Evolutionary conservation across 306 rosid species (phyloP).

Genomic region (Lathyrus oleraceus): DNA sequence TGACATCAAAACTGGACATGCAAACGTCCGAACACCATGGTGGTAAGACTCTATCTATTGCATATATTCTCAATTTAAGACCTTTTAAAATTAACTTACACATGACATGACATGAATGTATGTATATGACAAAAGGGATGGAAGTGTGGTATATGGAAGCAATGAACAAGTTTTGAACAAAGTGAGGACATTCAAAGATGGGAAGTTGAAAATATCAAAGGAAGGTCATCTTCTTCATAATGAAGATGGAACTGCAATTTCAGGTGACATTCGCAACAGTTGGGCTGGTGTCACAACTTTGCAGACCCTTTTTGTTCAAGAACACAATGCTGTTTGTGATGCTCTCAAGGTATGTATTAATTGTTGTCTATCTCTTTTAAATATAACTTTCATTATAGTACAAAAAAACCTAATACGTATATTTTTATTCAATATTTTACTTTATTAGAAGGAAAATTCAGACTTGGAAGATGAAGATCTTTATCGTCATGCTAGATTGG

Average conservation of each 20-base stretch:
- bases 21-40: slow-evolving; percentile 61
- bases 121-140: slow-evolving; percentile 47
- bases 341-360: slow-evolving; percentile 63
- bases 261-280: slow-evolving; percentile 61
- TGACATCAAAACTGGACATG: slow-evolving; percentile 42
- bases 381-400: too few relatives aligned
- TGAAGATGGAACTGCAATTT: slow-evolving; percentile 48
- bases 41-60: slow-evolving; percentile 39
- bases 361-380: too few relatives aligned
- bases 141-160: slow-evolving; percentile 61
- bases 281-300: slow-evolving; percentile 70
- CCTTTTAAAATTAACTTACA: neutral
- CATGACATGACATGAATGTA: neutral
- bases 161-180: slow-evolving; percentile 36
- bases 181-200: slow-evolving; percentile 57
- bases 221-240: slow-evolving; percentile 51
- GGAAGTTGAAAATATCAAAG: slow-evolving; percentile 54
- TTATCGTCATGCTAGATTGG: slow-evolving; percentile 61
- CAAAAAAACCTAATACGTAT: neutral
- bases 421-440: neutral
- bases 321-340: slow-evolving; percentile 62
- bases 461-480: slow-evolving; percentile 48
- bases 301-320: slow-evolving; percentile 58
- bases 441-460: slow-evolving; percentile 38
- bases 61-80: neutral